Evolutionary conservation across 441 rosid genomes (phyloP).

Genomic region (Erodium trifolium): DNA sequence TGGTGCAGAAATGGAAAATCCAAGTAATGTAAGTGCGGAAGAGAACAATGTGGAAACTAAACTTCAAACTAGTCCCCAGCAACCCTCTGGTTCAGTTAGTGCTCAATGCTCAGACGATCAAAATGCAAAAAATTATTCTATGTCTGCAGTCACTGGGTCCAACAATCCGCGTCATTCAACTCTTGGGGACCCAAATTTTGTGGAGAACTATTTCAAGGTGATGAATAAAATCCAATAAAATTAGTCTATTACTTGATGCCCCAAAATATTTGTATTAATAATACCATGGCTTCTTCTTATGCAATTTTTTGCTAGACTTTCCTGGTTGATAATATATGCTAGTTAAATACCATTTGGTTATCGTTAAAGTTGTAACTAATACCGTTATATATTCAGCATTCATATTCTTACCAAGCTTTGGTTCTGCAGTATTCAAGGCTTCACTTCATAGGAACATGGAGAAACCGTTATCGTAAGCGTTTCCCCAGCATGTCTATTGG

Average conservation of each 20-base stretch:
- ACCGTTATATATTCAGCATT: not conserved
- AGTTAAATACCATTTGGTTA: conserved; percentile 1
- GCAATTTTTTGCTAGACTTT: not conserved
- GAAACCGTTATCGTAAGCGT: conserved; percentile 72
- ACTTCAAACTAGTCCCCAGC: conserved; percentile 23
- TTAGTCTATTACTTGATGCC: not conserved
- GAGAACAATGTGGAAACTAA: conserved; percentile 25
- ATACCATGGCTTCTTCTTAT: not conserved
- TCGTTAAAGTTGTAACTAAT: not conserved
- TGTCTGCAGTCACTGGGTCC: conserved; percentile 30
- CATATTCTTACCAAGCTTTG: conserved; percentile 16
- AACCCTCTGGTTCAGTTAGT: conserved; percentile 30
- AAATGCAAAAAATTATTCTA: conserved; percentile 24
- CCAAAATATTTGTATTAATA: conserved; percentile 3
- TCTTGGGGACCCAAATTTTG: conserved; percentile 77
- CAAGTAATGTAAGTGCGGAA: conserved; percentile 25
- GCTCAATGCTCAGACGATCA: conserved; percentile 25
- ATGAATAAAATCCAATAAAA: conserved; percentile 6
- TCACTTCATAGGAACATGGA: conserved; percentile 98
- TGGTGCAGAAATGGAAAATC: conserved; percentile 27
- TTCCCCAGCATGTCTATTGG: conserved; percentile 38
- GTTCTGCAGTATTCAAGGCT: conserved; percentile 77
- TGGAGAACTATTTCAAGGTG: conserved; percentile 93
- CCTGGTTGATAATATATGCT: not conserved
- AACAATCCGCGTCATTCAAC: conserved; percentile 52